These are phyloP conservation scores for Pleurotus tuber-regium DNA, from an alignment of 768 basidiomycete genomes.

Conservation along the genomic window DNA sequence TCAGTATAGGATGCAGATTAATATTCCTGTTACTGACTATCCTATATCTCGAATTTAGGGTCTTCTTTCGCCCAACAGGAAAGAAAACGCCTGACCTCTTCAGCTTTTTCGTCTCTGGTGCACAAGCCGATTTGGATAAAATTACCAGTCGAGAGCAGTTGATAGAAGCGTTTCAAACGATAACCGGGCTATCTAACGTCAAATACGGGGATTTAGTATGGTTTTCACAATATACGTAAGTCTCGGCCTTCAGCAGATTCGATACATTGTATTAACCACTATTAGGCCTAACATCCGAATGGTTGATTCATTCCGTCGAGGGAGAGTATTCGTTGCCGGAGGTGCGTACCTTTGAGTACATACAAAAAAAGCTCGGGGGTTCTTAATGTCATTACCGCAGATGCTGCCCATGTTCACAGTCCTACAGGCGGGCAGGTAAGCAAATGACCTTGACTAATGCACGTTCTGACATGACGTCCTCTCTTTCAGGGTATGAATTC, in stretches of 20 bases:
- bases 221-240: conserved; percentile 14
- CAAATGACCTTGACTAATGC: too few relatives aligned
- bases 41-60: neutral
- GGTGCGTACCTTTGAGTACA: conserved; percentile 22
- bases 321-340: conserved; percentile 37
- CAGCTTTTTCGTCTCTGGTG: conserved; percentile 15
- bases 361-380: neutral
- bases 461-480: too few relatives aligned
- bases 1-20: too few relatives aligned
- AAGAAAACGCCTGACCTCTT: conserved; percentile 14
- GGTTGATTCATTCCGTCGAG: conserved; percentile 32
- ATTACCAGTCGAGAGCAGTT: conserved; percentile 17
- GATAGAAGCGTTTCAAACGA: conserved; percentile 18
- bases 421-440: conserved; percentile 22
- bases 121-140: conserved; percentile 11
- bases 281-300: conserved; percentile 40
- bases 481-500: conserved; percentile 7
- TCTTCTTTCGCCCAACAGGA: neutral
- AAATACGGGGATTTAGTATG: conserved; percentile 15
- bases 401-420: conserved; percentile 22
- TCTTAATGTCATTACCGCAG: conserved; percentile 9
- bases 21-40: too few relatives aligned
- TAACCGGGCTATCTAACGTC: conserved; percentile 16
- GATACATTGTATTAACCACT: neutral
- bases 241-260: neutral